Conservation (phyloP, 345 rosid genomes). For the Limnanthes douglasii region DNA sequence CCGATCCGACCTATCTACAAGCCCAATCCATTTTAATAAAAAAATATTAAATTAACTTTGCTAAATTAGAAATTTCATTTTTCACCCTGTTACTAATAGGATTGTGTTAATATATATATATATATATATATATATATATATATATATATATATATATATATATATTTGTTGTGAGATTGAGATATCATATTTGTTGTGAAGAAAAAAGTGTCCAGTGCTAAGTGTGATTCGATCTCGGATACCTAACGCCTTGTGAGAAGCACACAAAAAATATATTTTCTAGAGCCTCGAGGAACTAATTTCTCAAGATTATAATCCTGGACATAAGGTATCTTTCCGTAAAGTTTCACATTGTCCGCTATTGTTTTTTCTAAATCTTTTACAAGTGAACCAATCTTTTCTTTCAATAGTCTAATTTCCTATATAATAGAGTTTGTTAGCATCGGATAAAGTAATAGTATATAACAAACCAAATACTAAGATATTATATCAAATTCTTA, state of each 20-base stretch:
- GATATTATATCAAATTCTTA: neutral
- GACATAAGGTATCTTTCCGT: slow-evolving; percentile 68
- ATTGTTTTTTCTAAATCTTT: slow-evolving; percentile 53
- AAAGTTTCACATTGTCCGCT: slow-evolving; percentile 66
- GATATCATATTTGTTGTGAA: slow-evolving; percentile 57
- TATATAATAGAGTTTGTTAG: slow-evolving; percentile 12
- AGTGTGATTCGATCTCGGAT: slow-evolving; percentile 70
- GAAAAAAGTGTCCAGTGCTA: slow-evolving; percentile 58
- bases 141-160: too few species aligned
- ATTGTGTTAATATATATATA: too few species aligned
- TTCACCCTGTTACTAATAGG: too few species aligned
- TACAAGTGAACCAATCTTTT: slow-evolving; percentile 35
- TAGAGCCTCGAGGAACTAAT: slow-evolving; percentile 65
- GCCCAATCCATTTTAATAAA: too few species aligned
- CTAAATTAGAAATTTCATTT: too few species aligned
- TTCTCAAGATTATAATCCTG: slow-evolving; percentile 67
- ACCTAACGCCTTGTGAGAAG: slow-evolving; percentile 44
- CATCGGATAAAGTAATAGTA: too few species aligned
- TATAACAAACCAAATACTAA: too few species aligned
- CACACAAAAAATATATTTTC: slow-evolving; percentile 22
- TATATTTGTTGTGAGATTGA: too few species aligned
- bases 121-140: too few species aligned
- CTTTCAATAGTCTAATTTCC: slow-evolving; percentile 69
- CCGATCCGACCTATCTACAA: too few species aligned
- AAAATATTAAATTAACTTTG: too few species aligned